Percentiles rank a stretch among this genome's conserved stretches.
phyloP scores from a whole-genome alignment of 2,329 filamentous ascomycete genomes.

The Hypomyces rosellus region DNA sequence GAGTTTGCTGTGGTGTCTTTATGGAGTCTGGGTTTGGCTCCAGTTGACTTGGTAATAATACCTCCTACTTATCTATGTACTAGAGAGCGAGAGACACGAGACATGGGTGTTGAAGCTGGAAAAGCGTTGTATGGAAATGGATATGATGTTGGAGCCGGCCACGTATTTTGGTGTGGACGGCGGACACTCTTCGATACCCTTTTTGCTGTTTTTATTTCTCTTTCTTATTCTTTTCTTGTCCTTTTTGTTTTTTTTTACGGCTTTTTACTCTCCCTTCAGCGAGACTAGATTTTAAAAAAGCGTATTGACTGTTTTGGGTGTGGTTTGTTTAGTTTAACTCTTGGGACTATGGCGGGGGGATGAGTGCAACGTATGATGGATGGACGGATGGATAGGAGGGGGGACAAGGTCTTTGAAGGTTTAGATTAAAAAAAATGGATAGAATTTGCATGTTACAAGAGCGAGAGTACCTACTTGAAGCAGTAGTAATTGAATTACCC shows the following conservation, averaged over 20 bases:
- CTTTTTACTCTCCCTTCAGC: background rate
- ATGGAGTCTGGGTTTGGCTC: background rate
- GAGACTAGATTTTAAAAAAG: background rate
- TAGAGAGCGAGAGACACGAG: too few species aligned
- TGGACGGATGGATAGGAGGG: too few species aligned
- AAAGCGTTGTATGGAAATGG: background rate
- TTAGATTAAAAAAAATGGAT: too few species aligned
- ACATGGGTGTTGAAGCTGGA: background rate
- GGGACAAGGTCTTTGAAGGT: too few species aligned
- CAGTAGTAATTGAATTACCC: too few species aligned
- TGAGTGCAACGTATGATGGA: too few species aligned
- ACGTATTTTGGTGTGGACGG: conserved; percentile 3
- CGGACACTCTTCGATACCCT: conserved; percentile 21
- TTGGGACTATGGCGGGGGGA: too few species aligned
- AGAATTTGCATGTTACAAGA: too few species aligned
- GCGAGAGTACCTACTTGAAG: too few species aligned
- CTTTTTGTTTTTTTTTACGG: background rate
- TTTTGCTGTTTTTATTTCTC: conserved; percentile 10
- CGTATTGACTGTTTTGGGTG: background rate
- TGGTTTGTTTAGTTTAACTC: too few species aligned
- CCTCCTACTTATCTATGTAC: too few species aligned
- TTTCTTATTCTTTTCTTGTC: background rate
- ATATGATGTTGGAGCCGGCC: conserved; percentile 8
- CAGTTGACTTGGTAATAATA: background rate
- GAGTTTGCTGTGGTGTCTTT: background rate